Conservation (phyloP, 257 asterid genomes). For the Solanum piurae region DNA sequence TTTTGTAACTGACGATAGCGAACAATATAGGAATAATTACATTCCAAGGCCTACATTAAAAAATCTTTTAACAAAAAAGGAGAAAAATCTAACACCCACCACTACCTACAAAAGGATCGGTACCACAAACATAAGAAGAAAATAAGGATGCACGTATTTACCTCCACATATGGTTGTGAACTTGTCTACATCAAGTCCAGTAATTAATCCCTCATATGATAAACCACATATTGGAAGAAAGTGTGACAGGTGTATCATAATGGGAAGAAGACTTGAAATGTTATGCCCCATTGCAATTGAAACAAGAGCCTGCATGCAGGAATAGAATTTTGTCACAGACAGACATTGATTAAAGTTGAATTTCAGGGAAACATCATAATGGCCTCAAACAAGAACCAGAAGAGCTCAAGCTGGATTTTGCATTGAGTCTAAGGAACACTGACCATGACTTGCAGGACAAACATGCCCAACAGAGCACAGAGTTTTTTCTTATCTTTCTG, state of each 20-base stretch:
- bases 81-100: neutral
- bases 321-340: constrained; percentile 2
- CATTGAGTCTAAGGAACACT: constrained; percentile 17
- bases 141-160: constrained; percentile 8
- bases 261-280: constrained; percentile 24
- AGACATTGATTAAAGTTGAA: neutral
- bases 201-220: constrained; percentile 57
- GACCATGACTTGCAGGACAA: constrained; percentile 79
- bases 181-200: constrained; percentile 46
- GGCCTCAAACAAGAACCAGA: neutral
- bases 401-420: constrained; percentile 17
- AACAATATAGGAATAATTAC: neutral
- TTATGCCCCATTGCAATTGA: constrained; percentile 39
- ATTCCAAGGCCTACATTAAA: neutral
- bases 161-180: constrained; percentile 36
- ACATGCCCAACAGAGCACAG: constrained; percentile 66
- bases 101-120: neutral
- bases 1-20: neutral
- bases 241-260: constrained; percentile 51
- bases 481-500: constrained; percentile 41
- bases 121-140: neutral
- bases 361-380: neutral
- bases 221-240: constrained; percentile 49
- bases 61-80: neutral
- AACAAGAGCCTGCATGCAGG: constrained; percentile 61